Evolutionary conservation across 306 rosid species (phyloP).

Genomic region (Argentina anserina): DNA sequence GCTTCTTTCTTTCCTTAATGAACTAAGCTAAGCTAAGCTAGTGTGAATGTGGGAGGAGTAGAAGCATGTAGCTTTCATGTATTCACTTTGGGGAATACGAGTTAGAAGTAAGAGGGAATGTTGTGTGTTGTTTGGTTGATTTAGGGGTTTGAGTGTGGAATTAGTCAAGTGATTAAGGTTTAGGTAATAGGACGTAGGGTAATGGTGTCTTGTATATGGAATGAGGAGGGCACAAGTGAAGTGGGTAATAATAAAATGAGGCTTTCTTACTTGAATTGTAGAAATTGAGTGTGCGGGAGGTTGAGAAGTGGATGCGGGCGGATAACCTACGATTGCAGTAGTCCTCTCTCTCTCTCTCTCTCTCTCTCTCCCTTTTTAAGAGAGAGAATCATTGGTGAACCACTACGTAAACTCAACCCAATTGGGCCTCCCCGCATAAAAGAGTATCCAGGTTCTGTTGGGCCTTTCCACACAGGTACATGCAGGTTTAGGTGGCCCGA

Average conservation of each 20-base stretch:
- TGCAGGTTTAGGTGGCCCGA: too few species aligned
- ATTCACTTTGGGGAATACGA: not conserved
- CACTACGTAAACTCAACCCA: too few species aligned
- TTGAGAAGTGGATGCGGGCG: slow-evolving; percentile 18
- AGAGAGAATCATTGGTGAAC: too few species aligned
- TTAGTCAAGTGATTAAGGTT: not conserved
- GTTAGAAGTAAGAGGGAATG: not conserved
- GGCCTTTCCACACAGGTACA: too few species aligned
- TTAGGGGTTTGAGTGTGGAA: not conserved
- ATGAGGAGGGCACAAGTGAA: not conserved
- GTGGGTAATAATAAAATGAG: not conserved
- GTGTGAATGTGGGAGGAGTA: not conserved
- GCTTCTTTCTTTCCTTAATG: not conserved
- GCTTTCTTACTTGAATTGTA: not conserved
- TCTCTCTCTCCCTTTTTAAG: too few species aligned
- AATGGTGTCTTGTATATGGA: not conserved
- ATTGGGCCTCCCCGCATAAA: too few species aligned
- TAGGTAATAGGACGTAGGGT: not conserved
- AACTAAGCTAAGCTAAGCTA: not conserved
- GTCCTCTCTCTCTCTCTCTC: not conserved
- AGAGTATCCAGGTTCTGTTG: too few species aligned
- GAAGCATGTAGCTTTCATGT: not conserved
- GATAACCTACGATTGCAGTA: not conserved
- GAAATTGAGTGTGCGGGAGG: not conserved
- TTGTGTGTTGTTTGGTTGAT: not conserved